A percentile compares a stretch with the other conserved stretches of the same genome.
Conservation (phyloP, 768 basidiomycete species). For the Lactarius psammicola region DNA sequence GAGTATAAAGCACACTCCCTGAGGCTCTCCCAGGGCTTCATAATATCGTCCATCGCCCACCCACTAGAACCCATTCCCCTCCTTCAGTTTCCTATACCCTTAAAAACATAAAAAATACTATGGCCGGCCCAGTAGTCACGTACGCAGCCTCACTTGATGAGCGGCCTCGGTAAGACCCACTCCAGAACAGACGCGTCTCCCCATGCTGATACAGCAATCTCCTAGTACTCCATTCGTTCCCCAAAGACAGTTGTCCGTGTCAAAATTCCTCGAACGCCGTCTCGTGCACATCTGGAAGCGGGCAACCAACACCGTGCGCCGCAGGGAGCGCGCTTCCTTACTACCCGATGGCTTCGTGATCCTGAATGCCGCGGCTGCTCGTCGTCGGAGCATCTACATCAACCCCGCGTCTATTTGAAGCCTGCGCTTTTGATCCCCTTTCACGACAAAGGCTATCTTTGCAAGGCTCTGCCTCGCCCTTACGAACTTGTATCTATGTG, state of each 20-base stretch:
- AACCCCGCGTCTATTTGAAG: not conserved
- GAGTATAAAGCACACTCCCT: not conserved
- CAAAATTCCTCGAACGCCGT: slow-evolving; percentile 56
- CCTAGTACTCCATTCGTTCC: not conserved
- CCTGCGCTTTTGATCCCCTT: not conserved
- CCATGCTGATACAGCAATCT: not conserved
- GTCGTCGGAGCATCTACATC: slow-evolving; percentile 44
- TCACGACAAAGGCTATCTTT: not conserved
- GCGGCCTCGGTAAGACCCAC: slow-evolving; percentile 9
- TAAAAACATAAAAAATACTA: not conserved
- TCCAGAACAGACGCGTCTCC: not conserved
- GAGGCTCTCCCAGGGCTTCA: not conserved
- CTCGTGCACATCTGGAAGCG: slow-evolving; percentile 61
- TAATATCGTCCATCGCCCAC: not conserved
- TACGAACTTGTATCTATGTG: not conserved
- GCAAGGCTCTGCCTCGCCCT: not conserved
- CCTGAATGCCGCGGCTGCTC: slow-evolving; percentile 46
- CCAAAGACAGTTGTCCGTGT: slow-evolving; percentile 33
- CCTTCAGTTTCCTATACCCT: not conserved
- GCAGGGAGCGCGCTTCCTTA: slow-evolving; percentile 50
- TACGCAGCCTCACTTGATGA: slow-evolving; percentile 5
- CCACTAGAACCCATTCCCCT: not conserved
- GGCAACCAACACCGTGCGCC: slow-evolving; percentile 53
- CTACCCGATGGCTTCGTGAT: slow-evolving; percentile 62
- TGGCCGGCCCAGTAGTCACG: slow-evolving; percentile 24